Evolutionary conservation across 1,284 basidiomycete species (phyloP), one percentile per base, ranked within the genome.

Genomic region (Boletus semigastroideus): DNA sequence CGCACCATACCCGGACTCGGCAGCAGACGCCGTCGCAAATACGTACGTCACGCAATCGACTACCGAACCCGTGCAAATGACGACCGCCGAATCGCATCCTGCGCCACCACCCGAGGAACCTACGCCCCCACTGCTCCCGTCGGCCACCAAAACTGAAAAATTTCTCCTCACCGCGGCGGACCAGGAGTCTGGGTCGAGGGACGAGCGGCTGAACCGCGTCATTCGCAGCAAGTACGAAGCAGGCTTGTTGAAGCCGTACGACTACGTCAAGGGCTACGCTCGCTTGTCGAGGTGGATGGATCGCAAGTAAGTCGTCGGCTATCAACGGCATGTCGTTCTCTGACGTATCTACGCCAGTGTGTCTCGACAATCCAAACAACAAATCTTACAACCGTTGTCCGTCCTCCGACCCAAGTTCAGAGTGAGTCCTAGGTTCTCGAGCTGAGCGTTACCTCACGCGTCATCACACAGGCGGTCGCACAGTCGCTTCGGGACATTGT

Each of bases 171-270:
- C 93, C 0, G 95, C 96, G 1, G 96, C 96, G 0, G 95, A 98
- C 70, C 95, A 98, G 66, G 92, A 92, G 42, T 83, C 89, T 12
- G 95, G 95, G 0, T 90, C 93, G 13, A 79, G 95, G 34, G 92
- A 96, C 57, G 92, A 97, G 60, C 86, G 95, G 1, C 74, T 99
- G 37, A 90, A 89, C 53, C 82, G 91, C 54, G 96, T 99, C 57
- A 98, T 98, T 62, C 85, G 91, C 59, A 94, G 92, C 63, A 98
- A 98, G 72, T 98, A 97, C 72, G 95, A 98, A 67, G 96, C 95
- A 1, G 96, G 95, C 0, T 70, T 99, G 39, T 73, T 98, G 55
- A 93, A 93, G 64, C 96, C 96, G 0, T 98, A 97, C 66, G 96
- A 98, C 72, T 97, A 98, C 67, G 93, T 96, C 53, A 94, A 93